phyloP scores from a whole-genome alignment of 2,329 filamentous ascomycete genomes.

The Penicillium sp. region DNA sequence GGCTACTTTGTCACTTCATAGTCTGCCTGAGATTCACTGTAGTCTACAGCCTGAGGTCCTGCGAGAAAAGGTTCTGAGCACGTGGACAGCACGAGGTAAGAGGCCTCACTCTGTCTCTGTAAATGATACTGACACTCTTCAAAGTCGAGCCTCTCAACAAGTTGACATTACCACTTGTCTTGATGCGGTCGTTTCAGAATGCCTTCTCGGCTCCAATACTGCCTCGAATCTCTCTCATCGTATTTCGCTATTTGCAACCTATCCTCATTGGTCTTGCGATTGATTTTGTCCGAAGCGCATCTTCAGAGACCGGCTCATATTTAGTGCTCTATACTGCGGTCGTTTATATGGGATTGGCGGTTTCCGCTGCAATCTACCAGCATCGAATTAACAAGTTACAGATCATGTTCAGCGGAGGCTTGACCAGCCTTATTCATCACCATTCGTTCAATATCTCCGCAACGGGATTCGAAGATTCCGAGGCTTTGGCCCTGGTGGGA shows the following conservation, averaged over 20 bases:
- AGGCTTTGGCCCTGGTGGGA: neutral
- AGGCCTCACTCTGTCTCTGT: neutral
- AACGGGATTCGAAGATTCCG: neutral
- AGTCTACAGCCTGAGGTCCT: neutral
- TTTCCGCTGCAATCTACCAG: neutral
- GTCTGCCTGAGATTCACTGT: neutral
- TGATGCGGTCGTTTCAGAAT: neutral
- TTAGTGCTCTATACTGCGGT: neutral
- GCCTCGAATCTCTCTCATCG: neutral
- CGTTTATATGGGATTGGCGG: neutral
- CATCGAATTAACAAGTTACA: neutral
- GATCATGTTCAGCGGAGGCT: neutral
- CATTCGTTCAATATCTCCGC: neutral
- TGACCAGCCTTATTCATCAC: neutral
- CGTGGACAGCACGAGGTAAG: neutral
- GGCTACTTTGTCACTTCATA: neutral
- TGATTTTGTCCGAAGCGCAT: neutral
- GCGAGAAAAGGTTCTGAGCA: neutral
- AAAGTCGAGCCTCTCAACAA: neutral
- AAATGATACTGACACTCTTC: neutral
- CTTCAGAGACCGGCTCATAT: neutral
- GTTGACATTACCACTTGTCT: neutral
- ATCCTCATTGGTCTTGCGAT: neutral
- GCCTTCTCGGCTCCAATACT: neutral
- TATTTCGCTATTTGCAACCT: neutral